Conservation (phyloP, 257 asterid species). For the Pogostemon cablin region DNA sequence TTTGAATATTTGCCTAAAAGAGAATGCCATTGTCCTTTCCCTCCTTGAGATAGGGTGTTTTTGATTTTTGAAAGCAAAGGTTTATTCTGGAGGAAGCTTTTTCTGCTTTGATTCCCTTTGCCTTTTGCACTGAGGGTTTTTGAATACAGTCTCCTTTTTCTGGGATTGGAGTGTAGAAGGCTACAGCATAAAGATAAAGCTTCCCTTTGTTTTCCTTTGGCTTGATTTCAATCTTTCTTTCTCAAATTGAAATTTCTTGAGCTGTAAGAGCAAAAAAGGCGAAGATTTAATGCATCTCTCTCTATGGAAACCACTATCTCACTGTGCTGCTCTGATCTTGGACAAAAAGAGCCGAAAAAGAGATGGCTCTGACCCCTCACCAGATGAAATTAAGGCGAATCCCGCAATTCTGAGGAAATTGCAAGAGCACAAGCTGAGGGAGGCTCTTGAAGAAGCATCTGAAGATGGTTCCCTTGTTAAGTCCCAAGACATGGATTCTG, state of each 20-base stretch:
- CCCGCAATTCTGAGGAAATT: conserved; percentile 62
- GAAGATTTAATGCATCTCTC: conserved; percentile 82
- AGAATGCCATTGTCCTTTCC: conserved; percentile 46
- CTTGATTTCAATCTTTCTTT: conserved; percentile 38
- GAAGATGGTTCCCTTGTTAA: conserved; percentile 83
- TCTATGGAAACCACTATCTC: conserved; percentile 91
- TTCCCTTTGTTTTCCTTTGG: conserved; percentile 35
- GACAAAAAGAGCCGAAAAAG: conserved; percentile 80
- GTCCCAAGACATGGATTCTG: conserved; percentile 72
- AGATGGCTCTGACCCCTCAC: conserved; percentile 53
- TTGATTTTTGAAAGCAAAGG: conserved; percentile 70
- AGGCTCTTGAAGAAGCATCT: conserved; percentile 94
- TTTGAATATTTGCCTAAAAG: conserved; percentile 57
- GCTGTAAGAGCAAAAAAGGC: conserved; percentile 10
- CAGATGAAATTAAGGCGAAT: conserved; percentile 57
- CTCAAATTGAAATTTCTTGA: conserved; percentile 28
- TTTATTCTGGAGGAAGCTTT: conserved; percentile 64
- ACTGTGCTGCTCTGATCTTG: conserved; percentile 83
- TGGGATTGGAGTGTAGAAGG: conserved; percentile 56
- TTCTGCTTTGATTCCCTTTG: conserved; percentile 53
- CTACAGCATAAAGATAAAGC: conserved; percentile 37
- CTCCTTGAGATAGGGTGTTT: conserved; percentile 48
- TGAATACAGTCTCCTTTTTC: conserved; percentile 45
- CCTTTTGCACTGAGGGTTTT: conserved; percentile 53
- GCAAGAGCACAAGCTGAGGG: conserved; percentile 84